Evolutionary conservation across 495 filamentous ascomycete genomes (phyloP).

Genomic region (Penicillium dipodomyicola): DNA sequence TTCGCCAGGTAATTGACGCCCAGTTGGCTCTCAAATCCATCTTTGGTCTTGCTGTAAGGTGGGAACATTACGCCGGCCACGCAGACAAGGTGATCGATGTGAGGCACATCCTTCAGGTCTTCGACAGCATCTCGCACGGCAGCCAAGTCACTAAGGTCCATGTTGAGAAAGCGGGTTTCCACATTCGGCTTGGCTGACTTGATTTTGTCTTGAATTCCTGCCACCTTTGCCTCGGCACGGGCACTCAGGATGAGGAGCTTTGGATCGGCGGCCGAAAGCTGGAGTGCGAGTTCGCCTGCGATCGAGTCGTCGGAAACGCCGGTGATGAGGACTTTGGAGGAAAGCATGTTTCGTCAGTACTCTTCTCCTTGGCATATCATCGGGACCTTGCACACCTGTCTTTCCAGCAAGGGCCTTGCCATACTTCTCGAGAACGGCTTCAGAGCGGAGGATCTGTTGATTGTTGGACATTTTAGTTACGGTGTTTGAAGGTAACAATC

Average conservation of each 20-base stretch:
- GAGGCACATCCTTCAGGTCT: conserved; percentile 15
- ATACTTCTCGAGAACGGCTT: conserved; percentile 23
- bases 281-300: conserved; percentile 22
- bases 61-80: conserved; percentile 23
- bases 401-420: conserved; percentile 23
- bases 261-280: conserved; percentile 14
- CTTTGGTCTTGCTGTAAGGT: conserved; percentile 20
- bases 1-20: conserved; percentile 26
- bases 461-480: conserved; percentile 13
- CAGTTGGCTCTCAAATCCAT: conserved; percentile 23
- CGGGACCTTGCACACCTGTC: conserved; percentile 10
- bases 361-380: background rate
- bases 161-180: conserved; percentile 18
- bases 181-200: conserved; percentile 16
- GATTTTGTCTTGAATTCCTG: conserved; percentile 14
- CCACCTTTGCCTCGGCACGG: conserved; percentile 18
- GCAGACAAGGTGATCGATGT: conserved; percentile 21
- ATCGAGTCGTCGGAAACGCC: conserved; percentile 24
- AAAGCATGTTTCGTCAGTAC: background rate
- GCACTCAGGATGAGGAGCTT: conserved; percentile 23
- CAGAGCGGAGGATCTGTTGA: conserved; percentile 21
- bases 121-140: conserved; percentile 12
- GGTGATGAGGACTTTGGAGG: conserved; percentile 20
- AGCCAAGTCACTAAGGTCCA: conserved; percentile 19
- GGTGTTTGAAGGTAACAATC: background rate